A percentile compares a stretch with the other conserved stretches of the same genome.
These are phyloP conservation scores for Botrytis sinoallii DNA, from an alignment of 2,329 filamentous ascomycete genomes.

Conservation along the genomic window DNA sequence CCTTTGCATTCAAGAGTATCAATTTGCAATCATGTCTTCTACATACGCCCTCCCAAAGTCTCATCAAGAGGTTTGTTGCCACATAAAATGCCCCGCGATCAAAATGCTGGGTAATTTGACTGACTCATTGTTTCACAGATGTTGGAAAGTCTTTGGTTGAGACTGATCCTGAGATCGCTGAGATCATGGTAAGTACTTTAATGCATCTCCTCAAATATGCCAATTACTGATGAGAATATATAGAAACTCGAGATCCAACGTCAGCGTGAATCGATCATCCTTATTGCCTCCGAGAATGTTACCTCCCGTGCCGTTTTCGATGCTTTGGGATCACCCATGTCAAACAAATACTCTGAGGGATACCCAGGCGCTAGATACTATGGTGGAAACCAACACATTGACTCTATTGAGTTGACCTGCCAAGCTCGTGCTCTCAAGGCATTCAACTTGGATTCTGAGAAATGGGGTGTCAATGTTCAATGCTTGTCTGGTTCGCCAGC, in stretches of 20 bases:
- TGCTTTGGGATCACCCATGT: conserved; percentile 90
- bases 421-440: conserved; percentile 89
- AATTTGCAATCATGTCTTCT: conserved; percentile 28
- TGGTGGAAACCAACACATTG: conserved; percentile 98
- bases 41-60: conserved; percentile 62
- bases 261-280: conserved; percentile 96
- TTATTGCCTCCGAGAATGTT: conserved; percentile 99
- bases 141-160: conserved; percentile 93
- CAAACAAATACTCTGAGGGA: conserved; percentile 99
- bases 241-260: conserved; percentile 92
- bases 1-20: background rate
- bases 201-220: background rate
- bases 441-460: conserved; percentile 79
- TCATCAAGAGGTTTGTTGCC: conserved; percentile 60
- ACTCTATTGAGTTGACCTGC: conserved; percentile 92
- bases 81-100: background rate
- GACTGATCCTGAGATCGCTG: conserved; percentile 87
- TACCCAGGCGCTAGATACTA: conserved; percentile 99
- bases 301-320: conserved; percentile 98
- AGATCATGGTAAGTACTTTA: conserved; percentile 79
- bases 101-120: background rate
- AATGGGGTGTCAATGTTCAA: conserved; percentile 99
- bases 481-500: conserved; percentile 88
- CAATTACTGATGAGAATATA: conserved; percentile 22
- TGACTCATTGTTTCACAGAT: conserved; percentile 55